Percentiles rank a stretch among this genome's conserved stretches.
Evolutionary conservation across 2,329 filamentous ascomycete species (phyloP).

Genomic region (Pseudogymnoascus sp.): DNA sequence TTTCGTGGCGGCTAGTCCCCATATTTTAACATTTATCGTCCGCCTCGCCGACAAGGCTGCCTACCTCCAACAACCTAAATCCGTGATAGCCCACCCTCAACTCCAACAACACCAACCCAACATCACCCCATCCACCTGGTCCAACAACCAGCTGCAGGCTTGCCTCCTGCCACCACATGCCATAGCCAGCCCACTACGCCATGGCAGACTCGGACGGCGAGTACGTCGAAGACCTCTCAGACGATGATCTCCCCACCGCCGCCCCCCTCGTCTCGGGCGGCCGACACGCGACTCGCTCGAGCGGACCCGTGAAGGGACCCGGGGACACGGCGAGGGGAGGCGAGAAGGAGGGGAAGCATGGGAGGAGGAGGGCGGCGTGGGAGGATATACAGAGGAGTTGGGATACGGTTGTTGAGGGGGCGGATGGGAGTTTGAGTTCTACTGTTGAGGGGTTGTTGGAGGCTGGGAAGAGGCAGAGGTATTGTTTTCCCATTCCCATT

Average conservation of each 20-base stretch:
- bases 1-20: neutral
- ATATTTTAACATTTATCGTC: neutral
- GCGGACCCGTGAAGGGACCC: conserved; percentile 22
- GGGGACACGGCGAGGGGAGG: conserved; percentile 21
- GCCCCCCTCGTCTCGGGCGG: conserved; percentile 14
- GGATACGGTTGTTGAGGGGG: conserved; percentile 71
- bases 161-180: neutral
- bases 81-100: neutral
- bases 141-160: neutral
- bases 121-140: neutral
- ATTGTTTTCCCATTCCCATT: conserved; percentile 18
- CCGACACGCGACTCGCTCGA: conserved; percentile 26
- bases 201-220: conserved; percentile 72
- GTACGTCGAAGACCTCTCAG: conserved; percentile 57
- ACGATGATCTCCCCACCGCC: conserved; percentile 49
- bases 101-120: neutral
- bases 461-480: conserved; percentile 72
- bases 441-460: conserved; percentile 68
- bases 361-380: conserved; percentile 49
- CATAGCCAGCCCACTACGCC: conserved; percentile 11
- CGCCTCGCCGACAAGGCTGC: conserved; percentile 1
- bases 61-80: neutral
- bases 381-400: conserved; percentile 60
- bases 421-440: conserved; percentile 68
- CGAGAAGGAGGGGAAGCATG: conserved; percentile 25